Evolutionary conservation across 73 alveolate genomes (phyloP).

Genomic region (Urostyla sp.): DNA sequence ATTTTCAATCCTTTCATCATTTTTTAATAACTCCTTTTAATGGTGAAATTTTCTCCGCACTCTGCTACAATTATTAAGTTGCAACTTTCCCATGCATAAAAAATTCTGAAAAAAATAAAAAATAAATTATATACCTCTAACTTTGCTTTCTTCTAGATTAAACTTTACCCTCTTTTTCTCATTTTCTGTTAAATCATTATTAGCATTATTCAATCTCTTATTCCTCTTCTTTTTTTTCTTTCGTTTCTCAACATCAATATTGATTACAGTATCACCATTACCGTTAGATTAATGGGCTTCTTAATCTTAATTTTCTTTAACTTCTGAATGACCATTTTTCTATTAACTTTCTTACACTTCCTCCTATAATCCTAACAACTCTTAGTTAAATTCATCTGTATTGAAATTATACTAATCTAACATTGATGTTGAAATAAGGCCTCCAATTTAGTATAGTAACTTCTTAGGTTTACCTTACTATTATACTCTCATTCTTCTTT

Average conservation of each 20-base stretch:
- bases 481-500: conserved; percentile 46
- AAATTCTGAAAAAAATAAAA: not conserved
- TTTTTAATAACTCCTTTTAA: conserved; percentile 13
- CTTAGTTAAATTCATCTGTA: not conserved
- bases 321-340: not conserved
- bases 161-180: conserved; percentile 5
- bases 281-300: not conserved
- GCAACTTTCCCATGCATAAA: conserved; percentile 45
- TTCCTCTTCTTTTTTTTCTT: conserved; percentile 18
- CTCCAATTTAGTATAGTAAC: conserved; percentile 15
- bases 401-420: not conserved
- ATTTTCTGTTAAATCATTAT: not conserved
- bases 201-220: conserved; percentile 6
- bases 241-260: not conserved
- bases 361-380: not conserved
- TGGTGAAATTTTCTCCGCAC: conserved; percentile 18
- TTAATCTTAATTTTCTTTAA: not conserved
- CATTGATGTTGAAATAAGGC: not conserved
- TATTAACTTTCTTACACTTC: not conserved
- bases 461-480: conserved; percentile 9
- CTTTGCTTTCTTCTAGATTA: not conserved
- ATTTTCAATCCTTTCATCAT: not conserved
- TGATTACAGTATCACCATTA: not conserved
- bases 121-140: conserved; percentile 5
- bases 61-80: conserved; percentile 8